Evolutionary conservation across 1,284 basidiomycete species (phyloP), one percentile per base, ranked within the genome.

Genomic region (Leccinum angustisporum): DNA sequence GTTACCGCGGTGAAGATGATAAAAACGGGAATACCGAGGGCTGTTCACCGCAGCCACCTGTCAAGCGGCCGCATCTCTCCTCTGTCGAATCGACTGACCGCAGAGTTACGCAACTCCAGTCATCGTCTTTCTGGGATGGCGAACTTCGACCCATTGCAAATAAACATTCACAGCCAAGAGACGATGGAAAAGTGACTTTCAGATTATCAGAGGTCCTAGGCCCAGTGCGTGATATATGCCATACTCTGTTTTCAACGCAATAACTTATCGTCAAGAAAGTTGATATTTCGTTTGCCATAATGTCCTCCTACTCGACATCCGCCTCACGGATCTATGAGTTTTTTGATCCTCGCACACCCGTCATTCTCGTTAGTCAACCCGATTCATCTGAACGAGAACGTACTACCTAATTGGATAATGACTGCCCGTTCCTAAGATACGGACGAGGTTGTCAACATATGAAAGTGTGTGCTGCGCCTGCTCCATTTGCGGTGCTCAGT

Each of bases 401-500:
- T 87, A 13, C 77, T 90, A 5, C 88, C 87, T 1, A 86, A 90
- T 64, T 91, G 90, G 89, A 82, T 91, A 46, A 84, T 81, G 72
- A 84, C 87, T 2, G 86, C 84, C 90, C 91, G 0, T 79, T 79
- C 59, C 72, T 92, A 38, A 79, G 82, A 54, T 79, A 76, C 53
- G 88, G 88, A 14, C 76, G 78, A 67, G 90, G 91, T 1, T 89
- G 87, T 67, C 87, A 90, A 83, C 91, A 93, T 73, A 91, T 92
- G 83, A 93, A 93, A 81, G 90, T 88, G 36, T 54, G 75, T 70
- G 9, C 9, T 11, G 43, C 11, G 11, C 1, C 14, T 54, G 4
- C 27, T 57, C 16, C 18, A 57, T 33, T 13, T 40, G 16, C 6
- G 1, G 6, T 21, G 1, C 36, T 51, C n/a, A 57, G 13, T 33